Conservation (phyloP, 2,329 filamentous ascomycete genomes). For the Magnaporthiopsis incrustans region DNA sequence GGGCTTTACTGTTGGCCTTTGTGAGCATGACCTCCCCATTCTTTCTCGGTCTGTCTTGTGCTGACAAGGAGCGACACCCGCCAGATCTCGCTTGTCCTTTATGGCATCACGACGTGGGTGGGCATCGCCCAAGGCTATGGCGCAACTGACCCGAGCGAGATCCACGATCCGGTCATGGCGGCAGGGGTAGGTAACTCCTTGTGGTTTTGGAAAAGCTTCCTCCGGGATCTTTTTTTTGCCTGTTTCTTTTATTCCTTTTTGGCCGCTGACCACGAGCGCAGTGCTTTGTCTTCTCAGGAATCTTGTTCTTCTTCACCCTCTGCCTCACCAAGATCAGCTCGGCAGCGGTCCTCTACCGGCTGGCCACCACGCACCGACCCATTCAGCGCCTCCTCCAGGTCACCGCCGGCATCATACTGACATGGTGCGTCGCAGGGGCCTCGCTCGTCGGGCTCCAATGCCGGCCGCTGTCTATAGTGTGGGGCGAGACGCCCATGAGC, state of each 20-base stretch:
- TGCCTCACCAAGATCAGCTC: neutral
- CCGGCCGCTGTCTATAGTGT: neutral
- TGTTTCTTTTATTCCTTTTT: neutral
- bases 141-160: neutral
- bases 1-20: neutral
- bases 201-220: neutral
- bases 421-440: neutral
- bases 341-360: neutral
- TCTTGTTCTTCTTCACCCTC: neutral
- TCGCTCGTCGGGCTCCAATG: neutral
- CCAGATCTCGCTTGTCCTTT: neutral
- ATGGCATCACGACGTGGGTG: neutral
- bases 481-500: neutral
- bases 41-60: neutral
- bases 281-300: neutral
- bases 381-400: neutral
- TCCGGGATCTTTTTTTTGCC: no score
- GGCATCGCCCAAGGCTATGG: neutral
- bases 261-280: neutral
- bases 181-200: neutral
- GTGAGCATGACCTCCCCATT: neutral
- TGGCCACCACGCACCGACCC: neutral
- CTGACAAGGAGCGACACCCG: neutral
- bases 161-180: neutral
- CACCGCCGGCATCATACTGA: neutral